Base-by-base conservation (phyloP, 257 asterid genomes). In the Petrea volubilis region DNA sequence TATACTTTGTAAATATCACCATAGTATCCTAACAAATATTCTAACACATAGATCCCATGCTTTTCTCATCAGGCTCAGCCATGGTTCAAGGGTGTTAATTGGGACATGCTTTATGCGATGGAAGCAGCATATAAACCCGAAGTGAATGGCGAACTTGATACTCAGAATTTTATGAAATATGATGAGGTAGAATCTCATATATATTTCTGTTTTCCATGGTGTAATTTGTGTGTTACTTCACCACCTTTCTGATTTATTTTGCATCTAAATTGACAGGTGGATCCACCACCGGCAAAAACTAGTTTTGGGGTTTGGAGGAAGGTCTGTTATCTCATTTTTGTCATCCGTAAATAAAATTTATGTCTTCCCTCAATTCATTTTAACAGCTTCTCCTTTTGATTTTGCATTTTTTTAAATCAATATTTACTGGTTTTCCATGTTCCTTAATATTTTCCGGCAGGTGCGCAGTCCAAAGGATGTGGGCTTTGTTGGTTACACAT, bases 91-190 rank as follows among this genome's bases (percentile, higher is more conserved):
- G 92, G 66, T 40, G 63, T 80, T 33, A 57, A 63, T 8, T 90
- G 96, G 95, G 91, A 84, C 76, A 79, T 51, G 64, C 89, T 90
- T 67, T 90, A 90, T 67, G 83, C 74, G 27, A 80, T 86, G 83
- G 92, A 86, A 25, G 95, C 95, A 68, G 95, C 96, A 62, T 90
- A 80, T 55, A 88, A 84, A 71, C 96, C 96, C 15, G 92, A 86
- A 80, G 85, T 90, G 73, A 80, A 75, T 61, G 95, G 90, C 64
- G 90, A 84, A 72, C 92, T 90, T 65, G 96, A 90, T 61, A 88
- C 95, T 60, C 95, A 84, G 76, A 88, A 90, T 72, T 90, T 90
- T 67, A 84, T 86, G 84, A 83, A 84, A 74, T 88, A 86, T 46
- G 95, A 90, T 36, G 96, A 90, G 95, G 97, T 86, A 72, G 55